Evolutionary conservation across 148 eudicot species (phyloP).

Genomic region (Vaccinium corymbosum): DNA sequence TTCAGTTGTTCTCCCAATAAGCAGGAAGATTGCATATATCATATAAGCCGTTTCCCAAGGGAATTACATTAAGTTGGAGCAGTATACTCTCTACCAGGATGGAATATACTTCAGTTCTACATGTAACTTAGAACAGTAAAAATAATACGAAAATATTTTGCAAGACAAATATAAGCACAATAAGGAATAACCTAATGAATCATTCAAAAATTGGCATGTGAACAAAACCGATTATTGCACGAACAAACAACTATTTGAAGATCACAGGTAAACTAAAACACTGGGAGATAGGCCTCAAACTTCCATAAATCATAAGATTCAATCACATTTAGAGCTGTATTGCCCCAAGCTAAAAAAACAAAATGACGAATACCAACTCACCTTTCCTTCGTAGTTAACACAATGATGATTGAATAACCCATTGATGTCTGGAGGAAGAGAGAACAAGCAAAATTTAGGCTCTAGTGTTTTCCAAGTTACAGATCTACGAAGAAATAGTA

Average conservation of each 20-base stretch:
- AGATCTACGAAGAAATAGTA: not conserved
- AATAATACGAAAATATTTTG: not conserved
- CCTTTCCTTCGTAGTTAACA: constrained; percentile 85
- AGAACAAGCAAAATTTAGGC: constrained; percentile 10
- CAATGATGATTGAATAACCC: constrained; percentile 77
- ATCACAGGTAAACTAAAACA: not conserved
- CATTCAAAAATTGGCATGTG: not conserved
- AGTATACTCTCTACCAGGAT: not conserved
- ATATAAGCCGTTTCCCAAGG: not conserved
- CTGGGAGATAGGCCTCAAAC: not conserved
- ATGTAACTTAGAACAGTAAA: not conserved
- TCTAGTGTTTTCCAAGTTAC: not conserved
- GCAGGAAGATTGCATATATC: not conserved
- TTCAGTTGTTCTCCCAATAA: not conserved
- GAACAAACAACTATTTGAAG: constrained; percentile 10
- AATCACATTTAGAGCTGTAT: not conserved
- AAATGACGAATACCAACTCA: constrained; percentile 24
- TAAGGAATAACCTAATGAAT: not conserved
- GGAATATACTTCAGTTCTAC: not conserved
- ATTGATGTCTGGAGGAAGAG: constrained; percentile 66
- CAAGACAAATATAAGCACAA: not conserved
- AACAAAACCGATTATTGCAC: not conserved
- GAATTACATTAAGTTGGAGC: not conserved
- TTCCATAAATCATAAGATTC: not conserved
- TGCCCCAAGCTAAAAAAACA: not conserved